Evolutionary conservation across 768 basidiomycete genomes (phyloP).

Genomic region (Dioszegia aurantiaca): DNA sequence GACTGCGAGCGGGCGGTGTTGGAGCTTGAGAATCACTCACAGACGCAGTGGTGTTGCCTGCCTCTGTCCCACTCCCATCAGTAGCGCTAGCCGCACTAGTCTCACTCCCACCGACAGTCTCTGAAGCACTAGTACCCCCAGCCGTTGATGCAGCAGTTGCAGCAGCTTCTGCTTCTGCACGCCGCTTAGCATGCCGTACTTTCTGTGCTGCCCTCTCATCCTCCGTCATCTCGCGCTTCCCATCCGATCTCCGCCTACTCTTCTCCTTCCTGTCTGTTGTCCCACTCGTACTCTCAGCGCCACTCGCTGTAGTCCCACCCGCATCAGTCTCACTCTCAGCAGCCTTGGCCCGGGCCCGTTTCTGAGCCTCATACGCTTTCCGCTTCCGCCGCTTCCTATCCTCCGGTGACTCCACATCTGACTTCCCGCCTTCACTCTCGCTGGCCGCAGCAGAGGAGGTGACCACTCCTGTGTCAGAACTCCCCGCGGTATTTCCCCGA

Average conservation of each 20-base stretch:
- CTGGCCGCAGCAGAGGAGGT: neutral
- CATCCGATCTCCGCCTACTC: neutral
- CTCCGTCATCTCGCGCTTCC: neutral
- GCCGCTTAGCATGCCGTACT: neutral
- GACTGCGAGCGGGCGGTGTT: neutral
- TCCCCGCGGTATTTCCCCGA: neutral
- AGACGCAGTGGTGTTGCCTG: neutral
- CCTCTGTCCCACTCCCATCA: no score
- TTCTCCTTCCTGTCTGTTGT: neutral
- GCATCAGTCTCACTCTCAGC: no score
- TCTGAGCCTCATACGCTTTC: no score
- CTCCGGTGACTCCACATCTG: neutral
- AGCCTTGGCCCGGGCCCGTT: no score
- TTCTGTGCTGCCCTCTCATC: constrained; percentile 3
- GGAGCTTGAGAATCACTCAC: neutral
- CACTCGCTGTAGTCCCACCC: neutral
- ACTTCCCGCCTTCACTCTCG: no score
- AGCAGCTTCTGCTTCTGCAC: no score
- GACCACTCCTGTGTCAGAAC: no score
- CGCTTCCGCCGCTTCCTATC: no score
- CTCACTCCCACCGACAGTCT: no score
- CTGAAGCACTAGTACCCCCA: neutral
- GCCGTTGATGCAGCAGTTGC: neutral
- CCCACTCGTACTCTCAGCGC: neutral
- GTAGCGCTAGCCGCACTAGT: no score